phyloP scores from a whole-genome alignment of 345 rosid genomes.

The Camelina neglecta region DNA sequence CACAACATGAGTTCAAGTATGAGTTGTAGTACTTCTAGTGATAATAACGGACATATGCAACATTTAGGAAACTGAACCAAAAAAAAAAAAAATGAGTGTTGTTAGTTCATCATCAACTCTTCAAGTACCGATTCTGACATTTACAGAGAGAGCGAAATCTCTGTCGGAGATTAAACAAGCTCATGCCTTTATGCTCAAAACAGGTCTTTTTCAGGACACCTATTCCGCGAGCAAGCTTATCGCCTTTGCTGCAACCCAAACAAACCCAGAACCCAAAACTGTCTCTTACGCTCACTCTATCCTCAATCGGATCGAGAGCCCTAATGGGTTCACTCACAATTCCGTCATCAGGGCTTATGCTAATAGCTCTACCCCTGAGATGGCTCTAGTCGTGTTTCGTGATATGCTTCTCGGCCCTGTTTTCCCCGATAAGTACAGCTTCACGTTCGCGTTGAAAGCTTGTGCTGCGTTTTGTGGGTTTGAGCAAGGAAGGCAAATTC shows the following conservation, averaged over 20 bases:
- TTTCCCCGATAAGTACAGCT: constrained; percentile 52
- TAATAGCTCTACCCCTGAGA: constrained; percentile 43
- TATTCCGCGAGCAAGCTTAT: constrained; percentile 54
- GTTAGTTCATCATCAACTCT: constrained; percentile 33
- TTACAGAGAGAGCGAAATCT: constrained; percentile 47
- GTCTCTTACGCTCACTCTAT: constrained; percentile 55
- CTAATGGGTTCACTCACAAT: constrained; percentile 51
- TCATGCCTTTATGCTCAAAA: constrained; percentile 55
- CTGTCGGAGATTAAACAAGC: constrained; percentile 51
- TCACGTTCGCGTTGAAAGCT: constrained; percentile 54
- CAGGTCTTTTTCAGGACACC: constrained; percentile 44
- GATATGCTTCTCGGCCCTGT: constrained; percentile 48
- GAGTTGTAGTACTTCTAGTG: too few species aligned
- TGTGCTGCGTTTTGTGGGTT: constrained; percentile 52
- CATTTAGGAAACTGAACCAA: too few species aligned
- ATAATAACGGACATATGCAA: too few species aligned
- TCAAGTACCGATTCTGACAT: constrained; percentile 33
- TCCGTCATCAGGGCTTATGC: constrained; percentile 57
- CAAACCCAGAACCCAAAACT: constrained; percentile 49
- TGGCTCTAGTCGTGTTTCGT: constrained; percentile 42
- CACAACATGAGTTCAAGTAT: too few species aligned
- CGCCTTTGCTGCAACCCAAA: constrained; percentile 37
- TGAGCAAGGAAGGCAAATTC: constrained; percentile 54
- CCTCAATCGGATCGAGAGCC: constrained; percentile 42
- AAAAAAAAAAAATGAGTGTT: constrained; percentile 30